Base-by-base conservation (phyloP, 2,329 filamentous ascomycete genomes). In the Talaromyces piceae region DNA sequence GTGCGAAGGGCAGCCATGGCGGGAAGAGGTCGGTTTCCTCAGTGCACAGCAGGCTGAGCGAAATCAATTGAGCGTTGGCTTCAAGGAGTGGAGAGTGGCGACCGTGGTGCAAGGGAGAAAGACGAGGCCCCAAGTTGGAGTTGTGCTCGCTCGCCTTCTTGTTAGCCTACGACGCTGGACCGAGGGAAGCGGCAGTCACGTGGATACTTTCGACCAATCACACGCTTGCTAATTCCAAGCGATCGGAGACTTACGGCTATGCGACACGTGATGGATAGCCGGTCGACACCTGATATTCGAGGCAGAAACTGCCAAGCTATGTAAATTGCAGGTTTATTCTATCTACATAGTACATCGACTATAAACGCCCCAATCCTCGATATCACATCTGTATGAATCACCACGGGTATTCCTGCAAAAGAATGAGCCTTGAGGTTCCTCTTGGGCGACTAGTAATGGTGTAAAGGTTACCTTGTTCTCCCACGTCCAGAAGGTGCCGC, bases 401-500 rank as follows among this genome's bases (percentile, higher is more conserved):
- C 48, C 48, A 50, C 20, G 48, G 48, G 12, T 50, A 45, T 45
- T 50, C 41, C 48, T 50, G 27, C 12, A 39, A 20, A 11, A 4
- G 13, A 30, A 20, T 16, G 2, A 43, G n/a, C 18, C 3, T 37
- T 9, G 20, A 20, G n/a, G 2, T 4, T 1, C 8, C n/a, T n/a
- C 20, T 3, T 37, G 9, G 20, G 9, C 33, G 12, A 7, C 16
- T 16, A 4, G n/a, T 37, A 3, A 37, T 7, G 6, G 5, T 2
- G 9, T 20, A 11, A 18, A 28, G 16, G 68, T 54, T 54, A 77
- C 75, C 62, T 75, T 70, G 48, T 77, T 72, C 56, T 80, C 72
- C 68, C 73, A 80, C 5, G 76, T 78, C 77, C 77, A 80, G 54
- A 80, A 80, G 1, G 75, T 80, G 3, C 77, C 77, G 54, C 70